Evolutionary conservation across 2,329 filamentous ascomycete genomes (phyloP).

Genomic region (Lachnellula hyalina): DNA sequence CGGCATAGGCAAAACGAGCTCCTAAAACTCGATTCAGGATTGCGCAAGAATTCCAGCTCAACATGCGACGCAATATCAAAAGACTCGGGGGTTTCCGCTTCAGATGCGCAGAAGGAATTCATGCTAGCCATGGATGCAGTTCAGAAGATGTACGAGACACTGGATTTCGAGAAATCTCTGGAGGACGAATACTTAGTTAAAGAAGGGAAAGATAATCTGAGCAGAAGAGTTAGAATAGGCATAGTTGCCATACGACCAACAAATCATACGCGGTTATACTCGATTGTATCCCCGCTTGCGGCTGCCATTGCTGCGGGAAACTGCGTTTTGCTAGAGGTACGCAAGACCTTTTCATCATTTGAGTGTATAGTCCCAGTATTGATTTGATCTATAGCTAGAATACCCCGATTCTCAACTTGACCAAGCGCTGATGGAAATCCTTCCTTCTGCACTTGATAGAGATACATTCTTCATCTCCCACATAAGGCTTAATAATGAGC

Average conservation of each 20-base stretch:
- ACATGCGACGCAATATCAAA: constrained; percentile 37
- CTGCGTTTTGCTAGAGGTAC: constrained; percentile 44
- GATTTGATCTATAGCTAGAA: constrained; percentile 6
- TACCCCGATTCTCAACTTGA: constrained; percentile 34
- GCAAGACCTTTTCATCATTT: constrained; percentile 1
- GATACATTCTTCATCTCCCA: constrained; percentile 44
- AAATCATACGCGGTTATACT: constrained; percentile 44
- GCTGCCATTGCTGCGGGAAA: constrained; percentile 47
- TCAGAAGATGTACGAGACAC: constrained; percentile 34
- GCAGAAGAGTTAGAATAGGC: constrained; percentile 34
- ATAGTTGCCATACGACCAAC: constrained; percentile 44
- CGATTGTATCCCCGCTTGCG: constrained; percentile 37
- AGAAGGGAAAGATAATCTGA: constrained; percentile 34
- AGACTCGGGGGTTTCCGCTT: constrained; percentile 33
- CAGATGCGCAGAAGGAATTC: constrained; percentile 39
- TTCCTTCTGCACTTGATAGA: constrained; percentile 38
- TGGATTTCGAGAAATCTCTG: constrained; percentile 35
- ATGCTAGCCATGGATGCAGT: constrained; percentile 36
- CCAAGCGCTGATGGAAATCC: constrained; percentile 34
- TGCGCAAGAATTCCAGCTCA: constrained; percentile 32
- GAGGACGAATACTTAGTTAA: constrained; percentile 39
- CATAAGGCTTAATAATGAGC: constrained; percentile 26
- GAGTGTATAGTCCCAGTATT: background rate
- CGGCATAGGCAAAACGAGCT: constrained; percentile 43
- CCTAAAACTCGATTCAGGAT: constrained; percentile 35